Conservation (phyloP, 768 basidiomycete species). For the Serendipita sp. region DNA sequence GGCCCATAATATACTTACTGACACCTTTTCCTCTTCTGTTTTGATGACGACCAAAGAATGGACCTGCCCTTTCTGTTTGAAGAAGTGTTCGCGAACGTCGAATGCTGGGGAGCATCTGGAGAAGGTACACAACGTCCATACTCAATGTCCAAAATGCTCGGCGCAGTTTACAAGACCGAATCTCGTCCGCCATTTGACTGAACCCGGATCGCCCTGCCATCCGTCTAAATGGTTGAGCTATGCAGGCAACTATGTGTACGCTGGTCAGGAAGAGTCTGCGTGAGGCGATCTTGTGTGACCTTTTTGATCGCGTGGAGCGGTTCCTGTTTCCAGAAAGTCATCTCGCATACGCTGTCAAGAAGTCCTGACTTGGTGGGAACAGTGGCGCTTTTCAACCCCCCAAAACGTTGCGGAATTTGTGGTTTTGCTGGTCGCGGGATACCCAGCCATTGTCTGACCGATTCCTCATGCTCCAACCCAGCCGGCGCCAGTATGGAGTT, state of each 20-base stretch:
- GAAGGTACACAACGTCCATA: background rate
- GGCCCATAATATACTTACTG: background rate
- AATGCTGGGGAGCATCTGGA: background rate
- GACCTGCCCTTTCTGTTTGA: background rate
- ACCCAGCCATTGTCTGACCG: too few species aligned
- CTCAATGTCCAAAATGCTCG: background rate
- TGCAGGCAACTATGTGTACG: background rate
- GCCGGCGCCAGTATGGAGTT: too few species aligned
- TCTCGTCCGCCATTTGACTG: background rate
- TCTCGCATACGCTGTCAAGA: background rate
- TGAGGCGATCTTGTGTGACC: background rate
- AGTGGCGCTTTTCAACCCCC: too few species aligned
- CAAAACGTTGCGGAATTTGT: too few species aligned
- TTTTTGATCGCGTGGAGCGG: too few species aligned
- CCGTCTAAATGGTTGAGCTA: background rate
- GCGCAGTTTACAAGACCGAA: background rate
- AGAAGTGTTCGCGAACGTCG: background rate
- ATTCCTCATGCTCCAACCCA: too few species aligned
- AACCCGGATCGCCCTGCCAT: background rate
- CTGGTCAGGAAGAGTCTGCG: background rate
- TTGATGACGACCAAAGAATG: background rate
- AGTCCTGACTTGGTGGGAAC: too few species aligned
- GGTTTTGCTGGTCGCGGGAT: too few species aligned
- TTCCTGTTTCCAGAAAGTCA: too few species aligned
- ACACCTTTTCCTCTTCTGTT: background rate